Conservation (phyloP, 805 yeast species). For the Candida coleopterorum region DNA sequence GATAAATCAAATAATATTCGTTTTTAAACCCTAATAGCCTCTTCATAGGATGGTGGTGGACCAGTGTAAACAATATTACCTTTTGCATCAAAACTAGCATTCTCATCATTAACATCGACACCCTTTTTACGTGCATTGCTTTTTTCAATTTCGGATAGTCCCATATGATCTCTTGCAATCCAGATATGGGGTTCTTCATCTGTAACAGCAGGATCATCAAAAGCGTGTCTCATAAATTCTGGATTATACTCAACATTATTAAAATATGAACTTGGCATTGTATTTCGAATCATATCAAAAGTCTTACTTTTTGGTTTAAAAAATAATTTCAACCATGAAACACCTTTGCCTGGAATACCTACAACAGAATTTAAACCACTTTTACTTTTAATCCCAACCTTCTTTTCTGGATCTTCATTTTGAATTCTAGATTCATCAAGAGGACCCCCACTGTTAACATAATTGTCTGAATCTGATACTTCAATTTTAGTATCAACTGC, state of each 20-base stretch:
- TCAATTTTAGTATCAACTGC: constrained; percentile 9
- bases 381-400: constrained; percentile 11
- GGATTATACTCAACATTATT: constrained; percentile 38
- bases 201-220: constrained; percentile 53
- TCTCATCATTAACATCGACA: constrained; percentile 52
- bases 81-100: constrained; percentile 56
- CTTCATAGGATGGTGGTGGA: constrained; percentile 68
- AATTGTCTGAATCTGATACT: constrained; percentile 3
- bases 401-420: constrained; percentile 11
- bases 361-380: constrained; percentile 8
- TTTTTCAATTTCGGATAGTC: constrained; percentile 58
- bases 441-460: constrained; percentile 15
- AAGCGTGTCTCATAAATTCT: constrained; percentile 39
- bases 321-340: constrained; percentile 34
- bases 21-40: constrained; percentile 35
- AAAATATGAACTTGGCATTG: constrained; percentile 39
- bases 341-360: constrained; percentile 18
- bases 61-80: constrained; percentile 51
- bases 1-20: no score
- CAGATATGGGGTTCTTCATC: constrained; percentile 61
- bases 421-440: constrained; percentile 17
- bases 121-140: constrained; percentile 49
- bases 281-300: constrained; percentile 40
- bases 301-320: constrained; percentile 45
- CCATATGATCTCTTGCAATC: constrained; percentile 66